Base-by-base conservation (phyloP, 1,284 basidiomycete species). In the Vanrija pseudolonga region DNA sequence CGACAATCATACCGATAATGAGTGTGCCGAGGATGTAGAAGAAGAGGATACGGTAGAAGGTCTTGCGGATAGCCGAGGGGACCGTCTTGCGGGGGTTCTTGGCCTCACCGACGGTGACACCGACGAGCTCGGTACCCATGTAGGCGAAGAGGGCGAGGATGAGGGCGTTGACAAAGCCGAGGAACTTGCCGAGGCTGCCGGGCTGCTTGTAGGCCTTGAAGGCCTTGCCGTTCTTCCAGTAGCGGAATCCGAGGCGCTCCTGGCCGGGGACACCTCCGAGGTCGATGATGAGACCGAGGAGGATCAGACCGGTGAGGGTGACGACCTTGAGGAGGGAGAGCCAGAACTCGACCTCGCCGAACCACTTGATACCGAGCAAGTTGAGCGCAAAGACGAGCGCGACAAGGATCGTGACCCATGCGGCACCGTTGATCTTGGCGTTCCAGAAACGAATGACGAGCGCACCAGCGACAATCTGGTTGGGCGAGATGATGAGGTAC, bases 301-400 rank as follows among this genome's bases (percentile, higher is more conserved):
- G 66, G 62, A 86, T 82, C 9, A 87, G 73, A 22, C 85, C 84
- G 53, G 81, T 73, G 17, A 84, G 78, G 2, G 84, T 77, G 42
- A 82, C 64, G 36, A 84, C 81, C 65, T 86, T 86, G 67, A 80
- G 73, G 53, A 73, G 61, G 15, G 76, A 76, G 50, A 77, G 62
- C 76, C 75, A 79, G 66, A 79, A 79, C 72, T 89, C 88, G 12
- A 83, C 80, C 79, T 88, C 85, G 65, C 86, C 86, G 59, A 86
- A 87, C 67, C 80, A 83, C 51, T 71, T 64, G 50, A 88, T 86
- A 57, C 87, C 87, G 59, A 90, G 84, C 44, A 90, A 81, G 70
- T 92, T 92, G 78, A 62, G 56, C 20, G 55, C 47, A 17, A 56
- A 36, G 24, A 59, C 59, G n/a, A 72, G 61, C 18, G 65, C 64